These are phyloP conservation scores for Ogataea ganodermae DNA, from an alignment of 805 yeast species.

Conservation along the genomic window DNA sequence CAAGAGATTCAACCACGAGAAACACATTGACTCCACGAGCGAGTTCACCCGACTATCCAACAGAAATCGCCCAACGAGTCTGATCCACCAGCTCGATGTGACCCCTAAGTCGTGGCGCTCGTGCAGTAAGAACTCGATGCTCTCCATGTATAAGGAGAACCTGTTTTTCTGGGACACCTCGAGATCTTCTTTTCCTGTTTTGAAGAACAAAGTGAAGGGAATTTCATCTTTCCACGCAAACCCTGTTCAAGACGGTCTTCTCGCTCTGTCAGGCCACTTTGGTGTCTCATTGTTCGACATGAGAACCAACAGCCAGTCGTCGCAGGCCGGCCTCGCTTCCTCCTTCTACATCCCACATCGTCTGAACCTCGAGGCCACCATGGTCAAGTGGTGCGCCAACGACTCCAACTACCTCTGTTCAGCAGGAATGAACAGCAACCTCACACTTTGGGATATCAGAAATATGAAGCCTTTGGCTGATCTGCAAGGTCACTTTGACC, in stretches of 20 bases:
- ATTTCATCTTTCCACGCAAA: constrained; percentile 53
- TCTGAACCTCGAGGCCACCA: constrained; percentile 36
- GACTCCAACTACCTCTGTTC: constrained; percentile 66
- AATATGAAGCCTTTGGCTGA: constrained; percentile 52
- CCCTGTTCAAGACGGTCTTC: constrained; percentile 47
- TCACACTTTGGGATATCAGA: constrained; percentile 77
- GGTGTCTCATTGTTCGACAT: constrained; percentile 78
- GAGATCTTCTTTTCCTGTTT: constrained; percentile 58
- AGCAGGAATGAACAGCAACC: constrained; percentile 52
- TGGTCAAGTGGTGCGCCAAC: constrained; percentile 63
- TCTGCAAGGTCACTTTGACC: constrained; percentile 57
- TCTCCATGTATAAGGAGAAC: constrained; percentile 67
- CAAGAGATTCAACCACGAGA: constrained; percentile 76
- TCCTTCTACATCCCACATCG: constrained; percentile 46
- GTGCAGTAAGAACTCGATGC: constrained; percentile 47
- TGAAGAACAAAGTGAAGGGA: constrained; percentile 54
- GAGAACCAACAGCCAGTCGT: constrained; percentile 43
- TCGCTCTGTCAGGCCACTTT: constrained; percentile 67
- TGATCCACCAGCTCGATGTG: constrained; percentile 39
- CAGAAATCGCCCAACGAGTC: constrained; percentile 25
- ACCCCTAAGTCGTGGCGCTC: constrained; percentile 44
- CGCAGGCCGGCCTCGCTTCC: constrained; percentile 24
- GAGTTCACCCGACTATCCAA: constrained; percentile 32
- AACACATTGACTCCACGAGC: constrained; percentile 47
- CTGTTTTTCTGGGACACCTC: constrained; percentile 77